Percentiles rank a stretch among this genome's conserved stretches.
phyloP scores from a whole-genome alignment of 345 rosid genomes.

The Eucalyptus microcorys region DNA sequence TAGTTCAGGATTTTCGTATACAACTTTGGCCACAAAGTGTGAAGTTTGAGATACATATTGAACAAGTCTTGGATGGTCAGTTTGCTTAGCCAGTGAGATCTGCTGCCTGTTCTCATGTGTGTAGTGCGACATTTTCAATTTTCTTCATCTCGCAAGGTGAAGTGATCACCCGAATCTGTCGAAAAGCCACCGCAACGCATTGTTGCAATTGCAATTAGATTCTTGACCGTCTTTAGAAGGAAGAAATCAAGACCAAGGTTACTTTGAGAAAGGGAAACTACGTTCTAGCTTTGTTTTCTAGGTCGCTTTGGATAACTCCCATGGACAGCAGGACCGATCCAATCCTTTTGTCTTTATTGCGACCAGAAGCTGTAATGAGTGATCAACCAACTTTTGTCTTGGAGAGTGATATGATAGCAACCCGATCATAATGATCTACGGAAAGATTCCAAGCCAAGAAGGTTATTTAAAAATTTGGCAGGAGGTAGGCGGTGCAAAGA shows the following conservation, averaged over 20 bases:
- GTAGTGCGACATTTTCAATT: not conserved
- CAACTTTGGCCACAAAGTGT: not conserved
- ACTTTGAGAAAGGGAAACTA: not conserved
- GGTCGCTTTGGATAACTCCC: not conserved
- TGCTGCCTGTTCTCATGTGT: not conserved
- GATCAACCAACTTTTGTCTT: not conserved
- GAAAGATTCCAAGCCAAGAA: not conserved
- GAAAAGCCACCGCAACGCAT: not conserved
- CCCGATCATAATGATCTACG: not conserved
- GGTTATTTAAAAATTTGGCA: not conserved
- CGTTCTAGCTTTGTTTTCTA: not conserved
- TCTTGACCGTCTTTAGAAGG: not conserved
- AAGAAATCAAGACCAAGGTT: not conserved
- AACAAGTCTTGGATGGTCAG: not conserved
- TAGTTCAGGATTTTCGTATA: not conserved
- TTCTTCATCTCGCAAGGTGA: not conserved
- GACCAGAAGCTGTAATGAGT: not conserved
- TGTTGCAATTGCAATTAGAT: fast-evolving
- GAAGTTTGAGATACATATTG: not conserved
- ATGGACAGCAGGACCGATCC: not conserved
- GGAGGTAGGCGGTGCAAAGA: not conserved
- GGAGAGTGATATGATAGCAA: not conserved
- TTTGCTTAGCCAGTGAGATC: not conserved
- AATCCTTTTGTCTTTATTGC: not conserved
- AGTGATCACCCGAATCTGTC: not conserved